phyloP scores from a whole-genome alignment of 129 eudicot genomes.

The Kitagawia praeruptora region DNA sequence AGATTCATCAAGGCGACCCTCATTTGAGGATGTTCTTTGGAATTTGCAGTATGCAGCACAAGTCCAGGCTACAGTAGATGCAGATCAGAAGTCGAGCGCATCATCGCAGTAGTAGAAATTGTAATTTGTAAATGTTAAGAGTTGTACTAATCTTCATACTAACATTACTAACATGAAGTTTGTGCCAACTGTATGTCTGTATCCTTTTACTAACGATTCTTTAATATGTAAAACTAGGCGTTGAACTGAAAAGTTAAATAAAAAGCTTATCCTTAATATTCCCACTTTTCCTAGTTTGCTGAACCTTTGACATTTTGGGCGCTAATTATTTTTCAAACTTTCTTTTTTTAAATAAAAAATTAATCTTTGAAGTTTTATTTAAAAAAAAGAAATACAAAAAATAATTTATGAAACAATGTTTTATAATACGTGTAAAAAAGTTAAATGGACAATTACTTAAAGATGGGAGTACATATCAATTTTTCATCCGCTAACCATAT shows the following conservation, averaged over 20 bases:
- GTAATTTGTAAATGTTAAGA: constrained; percentile 7
- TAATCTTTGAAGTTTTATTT: too few species aligned
- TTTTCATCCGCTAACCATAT: too few species aligned
- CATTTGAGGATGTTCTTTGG: constrained; percentile 93
- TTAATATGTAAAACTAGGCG: background rate
- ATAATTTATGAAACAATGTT: too few species aligned
- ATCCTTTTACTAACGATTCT: background rate
- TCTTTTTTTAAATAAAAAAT: too few species aligned
- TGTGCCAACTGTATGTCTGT: background rate
- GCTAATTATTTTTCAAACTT: too few species aligned
- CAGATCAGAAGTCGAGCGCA: constrained; percentile 62
- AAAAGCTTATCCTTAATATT: background rate
- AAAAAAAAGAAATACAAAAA: too few species aligned
- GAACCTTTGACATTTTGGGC: too few species aligned
- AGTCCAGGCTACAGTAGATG: constrained; percentile 74
- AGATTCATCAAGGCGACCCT: constrained; percentile 62
- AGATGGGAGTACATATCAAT: too few species aligned
- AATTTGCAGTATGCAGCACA: constrained; percentile 94
- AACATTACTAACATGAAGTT: background rate
- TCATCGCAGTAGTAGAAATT: constrained; percentile 28
- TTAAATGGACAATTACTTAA: too few species aligned
- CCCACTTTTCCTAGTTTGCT: too few species aligned
- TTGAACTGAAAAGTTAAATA: background rate
- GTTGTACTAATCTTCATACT: background rate
- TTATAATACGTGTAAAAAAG: too few species aligned